Percentiles rank a stretch among this genome's conserved stretches.
These are phyloP conservation scores for Fusarium beomiforme DNA, from an alignment of 2,329 filamentous ascomycete species.

Conservation along the genomic window DNA sequence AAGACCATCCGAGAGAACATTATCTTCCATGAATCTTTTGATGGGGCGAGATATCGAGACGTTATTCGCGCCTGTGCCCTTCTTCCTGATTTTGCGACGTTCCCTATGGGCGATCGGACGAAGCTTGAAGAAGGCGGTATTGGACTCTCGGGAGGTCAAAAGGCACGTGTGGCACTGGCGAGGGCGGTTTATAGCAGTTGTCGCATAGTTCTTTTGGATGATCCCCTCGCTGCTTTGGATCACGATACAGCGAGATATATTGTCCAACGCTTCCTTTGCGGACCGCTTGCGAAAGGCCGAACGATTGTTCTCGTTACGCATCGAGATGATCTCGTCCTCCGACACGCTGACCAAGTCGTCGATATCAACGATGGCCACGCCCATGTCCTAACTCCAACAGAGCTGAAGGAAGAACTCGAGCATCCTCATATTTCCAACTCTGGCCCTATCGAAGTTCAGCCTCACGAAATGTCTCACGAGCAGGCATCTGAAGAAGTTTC, in stretches of 20 bases:
- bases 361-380: slow-evolving; percentile 72
- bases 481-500: slow-evolving; percentile 42
- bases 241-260: slow-evolving; percentile 70
- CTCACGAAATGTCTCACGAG: slow-evolving; percentile 45
- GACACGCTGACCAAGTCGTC: slow-evolving; percentile 78
- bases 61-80: slow-evolving; percentile 71
- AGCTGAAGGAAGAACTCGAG: slow-evolving; percentile 54
- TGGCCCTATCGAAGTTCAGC: slow-evolving; percentile 12
- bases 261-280: slow-evolving; percentile 69
- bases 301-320: slow-evolving; percentile 85
- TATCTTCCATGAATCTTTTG: slow-evolving; percentile 66
- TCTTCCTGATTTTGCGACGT: slow-evolving; percentile 63
- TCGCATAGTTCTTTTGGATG: slow-evolving; percentile 68
- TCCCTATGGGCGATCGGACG: slow-evolving; percentile 66
- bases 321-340: slow-evolving; percentile 78
- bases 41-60: slow-evolving; percentile 64
- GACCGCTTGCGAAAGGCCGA: slow-evolving; percentile 68
- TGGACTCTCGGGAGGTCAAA: slow-evolving; percentile 71
- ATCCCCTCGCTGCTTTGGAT: slow-evolving; percentile 71
- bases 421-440: slow-evolving; percentile 48
- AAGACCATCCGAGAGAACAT: slow-evolving; percentile 74
- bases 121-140: slow-evolving; percentile 71
- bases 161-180: slow-evolving; percentile 70
- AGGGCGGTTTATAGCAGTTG: slow-evolving; percentile 69
- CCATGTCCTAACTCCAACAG: slow-evolving; percentile 57